These are phyloP conservation scores for Antitrichia curtipendula DNA, from an alignment of 225 moss, liverwort and hornwort species.

Conservation along the genomic window DNA sequence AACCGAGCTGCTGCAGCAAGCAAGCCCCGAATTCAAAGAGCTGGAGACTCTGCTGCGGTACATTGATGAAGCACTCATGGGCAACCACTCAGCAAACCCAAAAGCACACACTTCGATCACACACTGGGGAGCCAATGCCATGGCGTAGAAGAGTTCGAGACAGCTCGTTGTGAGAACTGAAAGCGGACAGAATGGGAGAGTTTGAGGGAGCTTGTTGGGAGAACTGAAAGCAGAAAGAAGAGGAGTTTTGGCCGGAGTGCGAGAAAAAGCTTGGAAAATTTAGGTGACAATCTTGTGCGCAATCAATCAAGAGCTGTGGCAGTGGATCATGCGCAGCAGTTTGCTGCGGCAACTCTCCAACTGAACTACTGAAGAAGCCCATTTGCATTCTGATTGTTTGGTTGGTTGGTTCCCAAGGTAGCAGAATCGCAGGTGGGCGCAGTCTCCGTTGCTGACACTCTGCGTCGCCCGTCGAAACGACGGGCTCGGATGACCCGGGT, in stretches of 20 bases:
- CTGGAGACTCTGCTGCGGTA: background rate
- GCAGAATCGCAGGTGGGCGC: background rate
- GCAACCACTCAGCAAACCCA: background rate
- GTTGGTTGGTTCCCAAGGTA: background rate
- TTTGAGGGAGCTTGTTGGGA: background rate
- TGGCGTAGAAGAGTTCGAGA: background rate
- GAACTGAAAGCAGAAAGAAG: background rate
- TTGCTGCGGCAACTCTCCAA: background rate
- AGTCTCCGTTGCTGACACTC: background rate
- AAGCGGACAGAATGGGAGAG: background rate
- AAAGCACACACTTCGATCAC: background rate
- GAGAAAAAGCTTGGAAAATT: background rate
- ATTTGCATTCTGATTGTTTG: background rate
- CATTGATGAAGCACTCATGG: slow-evolving; percentile 1
- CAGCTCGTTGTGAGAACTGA: background rate
- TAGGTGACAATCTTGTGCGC: background rate
- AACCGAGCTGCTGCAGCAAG: background rate
- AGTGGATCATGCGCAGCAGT: slow-evolving; percentile 18
- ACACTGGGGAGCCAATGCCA: background rate
- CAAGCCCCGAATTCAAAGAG: background rate
- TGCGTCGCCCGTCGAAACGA: slow-evolving; percentile 4
- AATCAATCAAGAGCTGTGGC: slow-evolving; percentile 11
- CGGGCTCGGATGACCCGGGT: background rate
- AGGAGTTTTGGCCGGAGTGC: background rate
- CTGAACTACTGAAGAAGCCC: background rate